These are phyloP conservation scores for Rhodamnia argentea DNA, from an alignment of 345 rosid genomes.

Conservation along the genomic window DNA sequence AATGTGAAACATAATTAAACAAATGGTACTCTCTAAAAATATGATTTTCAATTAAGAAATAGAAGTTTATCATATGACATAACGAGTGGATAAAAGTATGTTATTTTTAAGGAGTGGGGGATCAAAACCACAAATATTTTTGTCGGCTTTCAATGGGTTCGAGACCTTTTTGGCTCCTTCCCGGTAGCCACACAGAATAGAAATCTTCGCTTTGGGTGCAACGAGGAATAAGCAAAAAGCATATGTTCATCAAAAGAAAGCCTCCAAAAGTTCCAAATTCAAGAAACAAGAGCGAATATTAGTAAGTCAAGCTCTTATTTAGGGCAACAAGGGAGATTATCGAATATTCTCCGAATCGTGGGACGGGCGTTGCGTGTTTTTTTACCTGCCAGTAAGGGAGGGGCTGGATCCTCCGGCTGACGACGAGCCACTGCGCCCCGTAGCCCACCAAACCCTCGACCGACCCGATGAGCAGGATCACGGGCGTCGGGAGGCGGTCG, in stretches of 20 bases:
- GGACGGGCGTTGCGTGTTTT: not conserved
- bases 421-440: constrained; percentile 90
- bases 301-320: not conserved
- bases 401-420: constrained; percentile 43
- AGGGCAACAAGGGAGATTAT: not conserved
- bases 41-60: not conserved
- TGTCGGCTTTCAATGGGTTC: too few relatives aligned
- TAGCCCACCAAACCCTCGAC: constrained; percentile 79
- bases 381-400: constrained; percentile 86
- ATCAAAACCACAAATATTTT: too few relatives aligned
- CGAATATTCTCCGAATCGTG: not conserved
- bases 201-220: not conserved
- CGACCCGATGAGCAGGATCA: constrained; percentile 69
- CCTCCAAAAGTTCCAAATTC: not conserved
- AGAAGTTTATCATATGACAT: not conserved
- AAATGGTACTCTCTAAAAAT: not conserved
- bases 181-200: not conserved
- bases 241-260: too few relatives aligned
- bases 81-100: not conserved
- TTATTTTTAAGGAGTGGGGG: too few relatives aligned
- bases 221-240: not conserved
- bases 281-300: too few relatives aligned
- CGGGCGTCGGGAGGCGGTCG: constrained; percentile 56
- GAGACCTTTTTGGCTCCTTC: not conserved
- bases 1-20: not conserved